A percentile compares a stretch with the other conserved stretches of the same genome.
These are phyloP conservation scores for Boeremia lycopersici DNA, from an alignment of 2,329 filamentous ascomycete genomes.

Conservation along the genomic window DNA sequence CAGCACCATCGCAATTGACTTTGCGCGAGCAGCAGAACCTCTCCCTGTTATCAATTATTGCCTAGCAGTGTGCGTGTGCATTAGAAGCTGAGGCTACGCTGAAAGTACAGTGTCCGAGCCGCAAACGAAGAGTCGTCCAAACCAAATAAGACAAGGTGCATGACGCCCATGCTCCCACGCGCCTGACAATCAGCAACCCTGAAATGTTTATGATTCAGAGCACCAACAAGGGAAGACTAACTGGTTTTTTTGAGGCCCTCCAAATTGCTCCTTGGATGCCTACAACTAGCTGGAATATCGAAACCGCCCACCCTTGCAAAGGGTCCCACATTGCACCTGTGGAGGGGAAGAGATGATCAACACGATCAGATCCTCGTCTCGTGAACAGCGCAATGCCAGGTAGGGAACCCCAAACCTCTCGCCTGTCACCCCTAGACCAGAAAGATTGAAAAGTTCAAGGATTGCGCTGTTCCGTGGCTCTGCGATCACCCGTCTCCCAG, in stretches of 20 bases:
- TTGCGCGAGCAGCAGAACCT: constrained; percentile 4
- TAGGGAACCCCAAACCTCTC: neutral
- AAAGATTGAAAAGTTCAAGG: neutral
- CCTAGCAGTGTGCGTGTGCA: neutral
- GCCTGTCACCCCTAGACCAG: neutral
- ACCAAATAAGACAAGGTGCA: neutral
- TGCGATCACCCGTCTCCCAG: constrained; percentile 2
- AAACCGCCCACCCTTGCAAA: constrained; percentile 5
- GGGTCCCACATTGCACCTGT: constrained; percentile 11
- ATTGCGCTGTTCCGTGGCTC: neutral
- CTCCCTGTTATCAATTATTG: neutral
- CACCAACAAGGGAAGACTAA: neutral
- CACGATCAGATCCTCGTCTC: neutral
- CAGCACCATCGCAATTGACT: neutral
- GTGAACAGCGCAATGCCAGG: neutral
- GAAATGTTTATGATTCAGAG: neutral
- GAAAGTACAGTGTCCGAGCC: neutral
- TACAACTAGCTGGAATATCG: neutral
- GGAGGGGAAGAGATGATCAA: neutral
- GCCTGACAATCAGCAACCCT: neutral
- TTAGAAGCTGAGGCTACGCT: neutral
- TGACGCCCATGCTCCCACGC: constrained; percentile 2
- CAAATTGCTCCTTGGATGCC: neutral
- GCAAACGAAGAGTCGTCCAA: neutral
- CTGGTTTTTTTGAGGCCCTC: neutral